Evolutionary conservation across 768 basidiomycete genomes (phyloP).

Genomic region (Boletus subcaerulescens): DNA sequence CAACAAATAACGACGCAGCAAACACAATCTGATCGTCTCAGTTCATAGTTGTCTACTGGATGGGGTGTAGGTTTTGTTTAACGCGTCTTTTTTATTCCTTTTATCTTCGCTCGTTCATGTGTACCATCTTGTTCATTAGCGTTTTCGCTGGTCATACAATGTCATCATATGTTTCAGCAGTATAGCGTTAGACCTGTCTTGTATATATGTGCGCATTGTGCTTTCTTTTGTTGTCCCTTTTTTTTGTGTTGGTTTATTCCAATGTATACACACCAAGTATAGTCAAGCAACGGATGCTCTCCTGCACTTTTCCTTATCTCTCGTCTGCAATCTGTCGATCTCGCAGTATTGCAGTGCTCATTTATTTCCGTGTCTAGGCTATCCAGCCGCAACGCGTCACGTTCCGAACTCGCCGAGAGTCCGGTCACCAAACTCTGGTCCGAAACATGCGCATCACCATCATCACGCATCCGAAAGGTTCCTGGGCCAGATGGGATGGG

Average conservation of each 20-base stretch:
- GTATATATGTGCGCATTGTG: neutral
- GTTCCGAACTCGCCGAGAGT: no score
- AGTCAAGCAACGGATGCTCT: neutral
- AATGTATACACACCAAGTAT: neutral
- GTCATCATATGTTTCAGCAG: neutral
- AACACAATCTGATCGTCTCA: conserved; percentile 7
- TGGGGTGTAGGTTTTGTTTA: neutral
- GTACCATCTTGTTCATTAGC: conserved; percentile 11
- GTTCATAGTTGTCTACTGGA: conserved; percentile 5
- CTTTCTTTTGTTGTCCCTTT: neutral
- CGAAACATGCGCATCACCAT: no score
- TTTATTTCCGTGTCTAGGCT: no score
- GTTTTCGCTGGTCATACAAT: neutral
- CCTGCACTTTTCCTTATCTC: neutral
- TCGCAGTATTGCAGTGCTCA: no score
- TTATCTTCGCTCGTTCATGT: conserved; percentile 15
- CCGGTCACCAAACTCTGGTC: no score
- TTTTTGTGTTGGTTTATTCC: neutral
- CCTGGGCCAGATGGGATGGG: no score
- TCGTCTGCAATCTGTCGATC: no score
- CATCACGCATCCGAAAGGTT: no score
- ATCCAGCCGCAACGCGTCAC: no score
- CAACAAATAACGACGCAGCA: conserved; percentile 11
- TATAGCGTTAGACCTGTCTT: conserved; percentile 5
- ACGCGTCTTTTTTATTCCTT: conserved; percentile 17